Conservation (phyloP, 192 early-diverging fungal genomes). For the Thoreauomyces humboldtii region DNA sequence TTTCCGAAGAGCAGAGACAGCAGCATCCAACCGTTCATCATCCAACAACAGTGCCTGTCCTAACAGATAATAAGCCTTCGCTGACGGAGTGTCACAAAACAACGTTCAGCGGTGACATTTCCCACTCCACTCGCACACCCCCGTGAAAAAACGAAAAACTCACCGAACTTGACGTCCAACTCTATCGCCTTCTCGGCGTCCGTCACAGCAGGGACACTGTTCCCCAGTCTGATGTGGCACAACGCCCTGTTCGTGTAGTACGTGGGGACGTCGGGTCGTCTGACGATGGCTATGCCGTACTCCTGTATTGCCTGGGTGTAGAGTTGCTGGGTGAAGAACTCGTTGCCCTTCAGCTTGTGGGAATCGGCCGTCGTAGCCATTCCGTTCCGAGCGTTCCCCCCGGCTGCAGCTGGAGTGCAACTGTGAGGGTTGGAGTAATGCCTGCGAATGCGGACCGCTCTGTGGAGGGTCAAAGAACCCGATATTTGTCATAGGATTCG, state of each 20-base stretch:
- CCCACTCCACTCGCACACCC: no score
- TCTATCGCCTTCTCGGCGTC: slow-evolving; percentile 70
- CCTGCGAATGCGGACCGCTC: no score
- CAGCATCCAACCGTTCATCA: slow-evolving; percentile 10
- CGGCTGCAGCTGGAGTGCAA: no score
- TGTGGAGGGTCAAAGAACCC: no score
- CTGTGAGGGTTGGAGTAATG: no score
- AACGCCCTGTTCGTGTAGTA: slow-evolving; percentile 87
- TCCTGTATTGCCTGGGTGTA: slow-evolving; percentile 68
- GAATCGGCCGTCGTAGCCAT: slow-evolving; percentile 36
- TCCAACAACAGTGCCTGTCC: slow-evolving; percentile 39
- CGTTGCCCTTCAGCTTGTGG: slow-evolving; percentile 61
- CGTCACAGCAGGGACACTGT: slow-evolving; percentile 51
- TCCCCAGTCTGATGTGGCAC: slow-evolving; percentile 63
- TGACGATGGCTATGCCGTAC: slow-evolving; percentile 75
- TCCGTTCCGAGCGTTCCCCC: no score
- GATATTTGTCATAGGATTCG: no score
- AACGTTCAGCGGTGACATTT: no score
- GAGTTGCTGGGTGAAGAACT: slow-evolving; percentile 51
- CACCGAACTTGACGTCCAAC: slow-evolving; percentile 59
- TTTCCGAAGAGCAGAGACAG: slow-evolving; percentile 9
- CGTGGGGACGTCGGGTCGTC: slow-evolving; percentile 52
- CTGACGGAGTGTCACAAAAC: no score
- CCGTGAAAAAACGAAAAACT: background rate
- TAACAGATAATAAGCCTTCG: slow-evolving; percentile 72